Base-by-base conservation (phyloP, 345 rosid species). In the Sisymbrium irio region DNA sequence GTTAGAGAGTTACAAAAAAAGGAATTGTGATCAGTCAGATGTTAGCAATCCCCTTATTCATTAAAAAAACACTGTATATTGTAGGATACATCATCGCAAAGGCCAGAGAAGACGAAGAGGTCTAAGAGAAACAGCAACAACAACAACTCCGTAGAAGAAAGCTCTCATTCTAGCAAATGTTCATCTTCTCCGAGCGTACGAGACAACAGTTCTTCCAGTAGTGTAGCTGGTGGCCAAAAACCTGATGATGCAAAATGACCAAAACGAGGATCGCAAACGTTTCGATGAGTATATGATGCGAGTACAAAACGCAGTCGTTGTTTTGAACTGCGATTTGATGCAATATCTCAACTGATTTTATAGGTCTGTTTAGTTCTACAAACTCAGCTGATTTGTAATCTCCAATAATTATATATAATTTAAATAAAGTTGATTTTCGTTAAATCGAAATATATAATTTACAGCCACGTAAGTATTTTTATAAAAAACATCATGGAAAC, bases 171-270 rank as follows among this genome's bases (percentile, higher is more conserved):
- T 28, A 89, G 89, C 78, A 78, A 86, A 77, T 83, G 88, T 74
- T 91, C 90, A 42, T 91, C 96, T 8, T 86, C 93, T 53, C 85
- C 59, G 7, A 86, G 91, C 67, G 74, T 79, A 50, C 86, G 86
- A 44, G 90, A 87, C 67, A 54, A 75, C 75, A 88, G 97, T 80
- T 87, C 97, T 63, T 84, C 96, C 19, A 78, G 81, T 82, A 91
- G 97, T 45, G 68, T 85, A 42, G 88, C 69, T 35, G 91, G 84
- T 68, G 84, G 82, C 67, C 75, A 72, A 41, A 83, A 77, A 61
- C 79, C 73, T 28, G 81, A 71, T 17, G 87, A 83, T 71, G 14
- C 73, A 18, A 81, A 77, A 51, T 81, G 47, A 42, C 47, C 47
- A 42, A n/a, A 42, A n/a, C 14, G 66, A 36, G 0, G 37, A 35